Base-by-base conservation (phyloP, 176 grass and related monocot species). In the Puccinellia tenuiflora region DNA sequence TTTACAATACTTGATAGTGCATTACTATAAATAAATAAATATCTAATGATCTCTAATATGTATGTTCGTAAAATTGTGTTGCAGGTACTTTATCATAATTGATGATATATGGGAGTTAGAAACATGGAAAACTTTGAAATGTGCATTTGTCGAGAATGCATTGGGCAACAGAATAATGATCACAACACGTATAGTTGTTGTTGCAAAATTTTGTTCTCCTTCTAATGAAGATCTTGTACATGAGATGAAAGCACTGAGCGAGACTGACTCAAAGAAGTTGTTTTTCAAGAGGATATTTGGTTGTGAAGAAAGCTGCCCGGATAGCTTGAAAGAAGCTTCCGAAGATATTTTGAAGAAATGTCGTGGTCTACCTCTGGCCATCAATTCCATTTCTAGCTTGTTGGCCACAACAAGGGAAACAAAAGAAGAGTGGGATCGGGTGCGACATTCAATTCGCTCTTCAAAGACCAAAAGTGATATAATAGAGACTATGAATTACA, bases 261-360 rank as follows among this genome's bases (percentile, higher is more conserved):
- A 17, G 64, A 15, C 11, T 37, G 73, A 85, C 31, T 85, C 73
- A 4, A 78, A 76, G n/a, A 78, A 67, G 20, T 67, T 78, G 18
- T 86, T 86, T 71, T 79, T 78, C 42, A 68, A 66, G 45, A 71
- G 83, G 30, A 79, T 78, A 20, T 79, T 86, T 86, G 60, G 50
- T 6, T 72, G 25, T 61, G 51, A 79, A 69, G 67, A 77, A 40
- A 67, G 5, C 25, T 86, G 77, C 53, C 84, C 84, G 24, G 7
- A 61, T n/a, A 15, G 17, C 4, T 29, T 86, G 16, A 71, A 66
- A 80, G 67, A 68, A n/a, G 76, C 48, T 6, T 53, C 73, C 33
- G 30, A 60, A 29, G 59, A 39, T 15, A 86, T 86, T 33, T 15
- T 12, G 68, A 16, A 68, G 55, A 25, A n/a, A n/a, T n/a, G n/a